Percentiles rank a stretch among this genome's conserved stretches.
phyloP scores from a whole-genome alignment of 2,329 filamentous ascomycete species.

The Venturiaceae sp. region DNA sequence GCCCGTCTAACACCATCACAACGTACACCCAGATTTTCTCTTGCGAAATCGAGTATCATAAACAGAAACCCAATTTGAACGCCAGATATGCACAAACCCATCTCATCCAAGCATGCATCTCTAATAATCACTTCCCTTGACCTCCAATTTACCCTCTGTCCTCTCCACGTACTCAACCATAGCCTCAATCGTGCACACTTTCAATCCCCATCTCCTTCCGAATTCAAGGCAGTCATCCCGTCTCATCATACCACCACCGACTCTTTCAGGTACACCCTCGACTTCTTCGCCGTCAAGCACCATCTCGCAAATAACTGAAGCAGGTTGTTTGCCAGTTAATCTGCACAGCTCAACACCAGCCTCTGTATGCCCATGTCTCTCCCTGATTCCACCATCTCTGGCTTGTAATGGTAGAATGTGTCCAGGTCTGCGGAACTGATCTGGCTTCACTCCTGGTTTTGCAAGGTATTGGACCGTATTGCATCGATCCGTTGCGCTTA shows the following conservation, averaged over 20 bases:
- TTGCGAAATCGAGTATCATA: background rate
- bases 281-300: constrained; percentile 76
- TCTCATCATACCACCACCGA: constrained; percentile 78
- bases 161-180: constrained; percentile 71
- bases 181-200: constrained; percentile 92
- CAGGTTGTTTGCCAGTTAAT: constrained; percentile 66
- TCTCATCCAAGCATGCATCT: background rate
- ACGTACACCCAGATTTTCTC: background rate
- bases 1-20: background rate
- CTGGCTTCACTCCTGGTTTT: constrained; percentile 45
- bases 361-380: constrained; percentile 81
- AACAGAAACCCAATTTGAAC: background rate
- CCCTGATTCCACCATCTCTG: constrained; percentile 67
- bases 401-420: constrained; percentile 84
- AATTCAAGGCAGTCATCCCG: constrained; percentile 82
- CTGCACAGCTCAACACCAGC: constrained; percentile 85
- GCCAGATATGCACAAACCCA: background rate
- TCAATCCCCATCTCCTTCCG: constrained; percentile 78
- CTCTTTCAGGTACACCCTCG: constrained; percentile 54
- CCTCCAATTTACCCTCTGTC: constrained; percentile 47
- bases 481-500: constrained; percentile 78
- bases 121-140: constrained; percentile 14
- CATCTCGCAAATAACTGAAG: constrained; percentile 81
- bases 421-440: constrained; percentile 69
- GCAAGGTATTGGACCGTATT: constrained; percentile 74